Evolutionary conservation across 345 rosid species (phyloP).

Genomic region (Pseudoturritis turrita): DNA sequence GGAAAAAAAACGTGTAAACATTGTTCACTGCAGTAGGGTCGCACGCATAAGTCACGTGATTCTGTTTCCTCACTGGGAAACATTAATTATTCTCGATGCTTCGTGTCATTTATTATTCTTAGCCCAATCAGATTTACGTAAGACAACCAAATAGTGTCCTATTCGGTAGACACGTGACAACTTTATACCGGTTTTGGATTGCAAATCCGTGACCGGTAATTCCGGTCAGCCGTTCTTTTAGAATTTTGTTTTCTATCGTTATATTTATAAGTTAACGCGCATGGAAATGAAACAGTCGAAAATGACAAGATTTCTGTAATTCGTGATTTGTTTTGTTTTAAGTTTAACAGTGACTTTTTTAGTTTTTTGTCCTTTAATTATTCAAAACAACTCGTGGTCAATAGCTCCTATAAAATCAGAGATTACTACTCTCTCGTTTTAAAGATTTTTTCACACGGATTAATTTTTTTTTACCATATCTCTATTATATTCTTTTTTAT

Average conservation of each 20-base stretch:
- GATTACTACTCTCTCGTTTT: too few species aligned
- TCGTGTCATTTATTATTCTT: neutral
- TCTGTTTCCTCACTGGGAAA: slow-evolving; percentile 11
- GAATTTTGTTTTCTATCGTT: neutral
- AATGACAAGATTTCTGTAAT: neutral
- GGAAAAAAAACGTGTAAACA: neutral
- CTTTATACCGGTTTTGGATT: neutral
- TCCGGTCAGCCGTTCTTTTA: slow-evolving; percentile 22
- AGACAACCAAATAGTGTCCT: neutral
- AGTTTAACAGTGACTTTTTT: neutral
- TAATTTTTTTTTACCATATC: too few species aligned
- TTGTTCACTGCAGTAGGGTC: slow-evolving; percentile 1
- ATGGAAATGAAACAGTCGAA: slow-evolving; percentile 5
- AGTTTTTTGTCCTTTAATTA: neutral
- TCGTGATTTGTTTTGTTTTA: neutral
- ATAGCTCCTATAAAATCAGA: neutral
- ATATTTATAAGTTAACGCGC: neutral
- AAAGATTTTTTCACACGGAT: too few species aligned
- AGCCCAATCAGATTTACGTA: neutral
- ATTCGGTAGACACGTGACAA: slow-evolving; percentile 10
- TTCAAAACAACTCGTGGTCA: neutral
- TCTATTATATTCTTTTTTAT: too few species aligned
- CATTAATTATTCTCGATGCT: slow-evolving; percentile 12
- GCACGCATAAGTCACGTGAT: slow-evolving; percentile 26
- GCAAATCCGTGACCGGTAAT: slow-evolving; percentile 4